A percentile compares a stretch with the other conserved stretches of the same genome.
These are phyloP conservation scores for Teunomyces barrocoloradensis DNA, from an alignment of 805 yeast genomes.

Conservation along the genomic window DNA sequence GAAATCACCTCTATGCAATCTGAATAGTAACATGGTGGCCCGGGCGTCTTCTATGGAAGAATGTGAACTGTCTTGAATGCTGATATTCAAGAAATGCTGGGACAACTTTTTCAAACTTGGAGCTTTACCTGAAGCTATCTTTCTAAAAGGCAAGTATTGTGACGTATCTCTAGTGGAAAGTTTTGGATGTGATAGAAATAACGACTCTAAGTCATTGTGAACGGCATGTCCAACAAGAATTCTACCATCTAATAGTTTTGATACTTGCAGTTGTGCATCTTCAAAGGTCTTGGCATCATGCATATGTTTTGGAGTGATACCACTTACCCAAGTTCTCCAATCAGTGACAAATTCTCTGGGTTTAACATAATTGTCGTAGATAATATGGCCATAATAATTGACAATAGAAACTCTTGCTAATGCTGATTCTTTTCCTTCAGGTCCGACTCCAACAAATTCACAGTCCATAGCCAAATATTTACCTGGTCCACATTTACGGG, in stretches of 20 bases:
- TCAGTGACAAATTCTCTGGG: slow-evolving; percentile 79
- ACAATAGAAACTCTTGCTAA: slow-evolving; percentile 87
- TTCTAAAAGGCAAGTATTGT: slow-evolving; percentile 53
- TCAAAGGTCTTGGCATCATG: slow-evolving; percentile 61
- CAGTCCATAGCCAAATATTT: slow-evolving; percentile 83
- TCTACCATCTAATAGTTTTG: slow-evolving; percentile 51
- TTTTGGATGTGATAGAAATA: slow-evolving; percentile 67
- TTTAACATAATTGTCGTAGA: slow-evolving; percentile 71
- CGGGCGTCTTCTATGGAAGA: slow-evolving; percentile 90
- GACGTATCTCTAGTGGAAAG: slow-evolving; percentile 72
- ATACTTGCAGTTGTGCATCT: slow-evolving; percentile 60
- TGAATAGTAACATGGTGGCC: slow-evolving; percentile 80
- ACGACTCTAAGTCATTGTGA: slow-evolving; percentile 69
- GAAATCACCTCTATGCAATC: slow-evolving; percentile 59
- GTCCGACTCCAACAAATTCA: slow-evolving; percentile 91
- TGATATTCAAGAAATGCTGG: slow-evolving; percentile 51
- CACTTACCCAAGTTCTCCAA: slow-evolving; percentile 93
- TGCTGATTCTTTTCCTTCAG: slow-evolving; percentile 64
- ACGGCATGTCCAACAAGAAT: slow-evolving; percentile 84
- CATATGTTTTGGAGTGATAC: slow-evolving; percentile 72
- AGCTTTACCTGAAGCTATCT: slow-evolving; percentile 60
- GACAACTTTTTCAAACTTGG: slow-evolving; percentile 72
- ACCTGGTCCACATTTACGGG: slow-evolving; percentile 52
- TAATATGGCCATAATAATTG: slow-evolving; percentile 69
- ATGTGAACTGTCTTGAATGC: slow-evolving; percentile 74